Evolutionary conservation across 139 green algal genomes (phyloP), one percentile per base, ranked within the genome.

Genomic region (Ostreobium quekettii): DNA sequence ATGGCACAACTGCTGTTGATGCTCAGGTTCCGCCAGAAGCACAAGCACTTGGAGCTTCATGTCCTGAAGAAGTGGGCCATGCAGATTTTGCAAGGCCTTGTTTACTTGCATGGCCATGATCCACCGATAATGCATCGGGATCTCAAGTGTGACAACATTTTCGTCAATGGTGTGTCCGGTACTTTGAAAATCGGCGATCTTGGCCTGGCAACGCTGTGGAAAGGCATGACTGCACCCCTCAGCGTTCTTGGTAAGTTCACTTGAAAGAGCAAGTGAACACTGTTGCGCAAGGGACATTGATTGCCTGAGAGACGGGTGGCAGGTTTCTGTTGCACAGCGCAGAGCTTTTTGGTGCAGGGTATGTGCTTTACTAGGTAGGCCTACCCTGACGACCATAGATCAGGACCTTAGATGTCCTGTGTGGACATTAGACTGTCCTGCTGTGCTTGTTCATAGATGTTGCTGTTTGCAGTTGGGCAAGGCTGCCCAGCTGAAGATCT

Each of bases 161-260:
- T 98, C 80, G 89, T 97, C 63, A 96, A 97, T 71, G 84, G 91
- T 22, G 89, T 91, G 31, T 85, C 87, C 36, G 94, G 95, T 7
- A 83, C 96, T 39, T 88, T 99, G 4, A 99, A 99, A 74, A 99
- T 99, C 76, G 95, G 94, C 0, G 95, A 99, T 72, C 79, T 99
- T 60, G 95, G 95, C 0, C 80, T 99, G 32, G 95, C 93, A 3
- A 97, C 93, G 0, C 80, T 98, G 58, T 87, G 95, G 64, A 75
- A 90, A 1, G 86, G 83, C 6, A 75, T 93, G 32, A 92, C 87
- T 1, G 89, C 92, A 26, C 90, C 90, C 15, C 90, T 97, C 74
- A 90, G 76, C 48, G 92, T 98, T 22, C 80, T 97, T 63, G 93
- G 84, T 75, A 64, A 47, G 26, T 11, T 37, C 19, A 48, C 28